Evolutionary conservation across 768 basidiomycete species (phyloP).

Genomic region (Leccinum rimulosum): DNA sequence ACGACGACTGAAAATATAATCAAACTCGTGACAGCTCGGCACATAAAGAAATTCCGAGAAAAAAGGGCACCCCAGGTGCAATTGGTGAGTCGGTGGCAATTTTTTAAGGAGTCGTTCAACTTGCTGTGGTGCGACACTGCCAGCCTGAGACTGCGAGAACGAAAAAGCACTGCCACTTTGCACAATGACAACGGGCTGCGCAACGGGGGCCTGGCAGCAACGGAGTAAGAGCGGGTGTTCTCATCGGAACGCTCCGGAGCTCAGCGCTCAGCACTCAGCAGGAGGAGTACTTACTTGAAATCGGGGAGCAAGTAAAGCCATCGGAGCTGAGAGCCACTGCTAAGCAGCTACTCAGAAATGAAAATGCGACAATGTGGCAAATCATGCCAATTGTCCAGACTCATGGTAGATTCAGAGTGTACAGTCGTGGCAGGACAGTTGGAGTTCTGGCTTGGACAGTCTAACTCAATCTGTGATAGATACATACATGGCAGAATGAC

Average conservation of each 20-base stretch:
- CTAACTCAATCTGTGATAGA: background rate
- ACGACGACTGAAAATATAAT: background rate
- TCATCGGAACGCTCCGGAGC: background rate
- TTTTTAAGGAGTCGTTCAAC: background rate
- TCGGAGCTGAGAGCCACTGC: background rate
- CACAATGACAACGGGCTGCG: background rate
- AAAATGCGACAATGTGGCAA: too few species aligned
- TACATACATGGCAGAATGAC: background rate
- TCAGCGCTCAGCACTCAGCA: background rate
- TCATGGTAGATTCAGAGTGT: too few species aligned
- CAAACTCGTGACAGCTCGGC: background rate
- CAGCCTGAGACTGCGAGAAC: too few species aligned
- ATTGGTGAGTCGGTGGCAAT: background rate
- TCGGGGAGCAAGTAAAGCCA: background rate
- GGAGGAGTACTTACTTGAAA: background rate
- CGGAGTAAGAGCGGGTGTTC: background rate
- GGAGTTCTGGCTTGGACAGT: background rate
- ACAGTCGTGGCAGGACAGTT: too few species aligned
- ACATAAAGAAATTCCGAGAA: constrained; percentile 1
- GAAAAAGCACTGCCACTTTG: background rate
- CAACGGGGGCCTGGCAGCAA: background rate
- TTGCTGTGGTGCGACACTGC: background rate
- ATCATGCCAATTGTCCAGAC: too few species aligned
- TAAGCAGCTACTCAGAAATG: too few species aligned
- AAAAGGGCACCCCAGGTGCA: background rate